Base-by-base conservation (phyloP, 106 monocot species). In the Chionographis japonica region DNA sequence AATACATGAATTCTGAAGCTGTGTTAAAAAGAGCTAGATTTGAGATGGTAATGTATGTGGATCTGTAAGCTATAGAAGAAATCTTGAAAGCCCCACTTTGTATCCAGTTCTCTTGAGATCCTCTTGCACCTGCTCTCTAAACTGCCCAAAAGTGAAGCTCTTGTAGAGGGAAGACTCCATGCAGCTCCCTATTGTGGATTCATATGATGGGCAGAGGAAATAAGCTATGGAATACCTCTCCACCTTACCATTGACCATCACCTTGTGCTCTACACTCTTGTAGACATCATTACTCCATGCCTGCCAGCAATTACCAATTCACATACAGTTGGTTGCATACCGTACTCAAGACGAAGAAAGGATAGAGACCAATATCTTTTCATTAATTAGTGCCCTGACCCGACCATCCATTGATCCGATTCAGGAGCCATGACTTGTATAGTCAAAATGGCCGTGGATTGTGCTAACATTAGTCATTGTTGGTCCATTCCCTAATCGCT, bases 121-220 rank as follows among this genome's bases (percentile, higher is more conserved):
- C 14, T 83, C 83, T 20, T 81, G 80, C 65, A 86, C 90, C 66
- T 90, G 90, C 16, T 38, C 66, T 52, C 80, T 86, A 67, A 77
- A 90, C 80, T 90, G 83, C 36, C 72, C 78, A 63, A 90, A 86
- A 36, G 85, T 85, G 83, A 85, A 90, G 17, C 67, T 79, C 65
- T 55, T 71, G 62, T 85, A 90, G 54, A 40, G 68, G 2, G 77
- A 78, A 35, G 71, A 39, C 56, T 75, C 72, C 43, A 12, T 68
- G 74, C 75, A 79, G 14, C 71, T 75, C 6, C 71, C 74, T 69
- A 78, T 71, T 10, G 35, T 67, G 14, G 68, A 68, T 19, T 82
- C 76, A 36, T 77, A 69, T n/a, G 77, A 77, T 37, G 81, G 81
- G 73, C 77, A 82, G 14, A 82, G 72, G 17, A 82, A 82, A 54